Evolutionary conservation across 2,329 filamentous ascomycete species (phyloP), one percentile per base, ranked within the genome.

Genomic region (Aspergillus fructus): DNA sequence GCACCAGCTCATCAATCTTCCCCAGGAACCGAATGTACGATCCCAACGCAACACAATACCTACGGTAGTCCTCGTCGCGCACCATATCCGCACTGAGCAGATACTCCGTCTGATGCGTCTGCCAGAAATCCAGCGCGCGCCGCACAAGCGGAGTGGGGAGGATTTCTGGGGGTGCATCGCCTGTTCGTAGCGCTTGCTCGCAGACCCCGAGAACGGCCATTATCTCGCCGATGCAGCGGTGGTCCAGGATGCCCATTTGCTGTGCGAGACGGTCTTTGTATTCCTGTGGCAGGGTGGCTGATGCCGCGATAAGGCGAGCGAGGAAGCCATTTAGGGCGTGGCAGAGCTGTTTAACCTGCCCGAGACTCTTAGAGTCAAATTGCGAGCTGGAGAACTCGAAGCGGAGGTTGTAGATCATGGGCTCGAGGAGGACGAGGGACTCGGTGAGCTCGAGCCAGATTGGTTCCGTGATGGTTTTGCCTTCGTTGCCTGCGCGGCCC

Each of bases 141-240:
- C 73, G 70, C 1, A 81, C 63, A 21, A 83, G 61, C 2, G 81
- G 81, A 1, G 77, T 75, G 0, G 81, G 81, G 0, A 83, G 61
- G 3, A 79, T 68, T 51, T 80, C 77, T 0, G 81, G 81, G 0
- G 81, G 62, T 0, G 81, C 72, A n/a, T 76, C 74, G 0, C 78
- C 80, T 0, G 78, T 81, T 19, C 77, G 74, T 13, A 83, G 64
- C 2, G 78, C 68, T 49, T 81, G 79, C 49, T 81, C 78, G 6
- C 80, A 64, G 3, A 82, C 73, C 1, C 68, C 70, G 1, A 83
- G 63, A 2, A 82, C 78, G 1, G 78, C 78, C 81, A 83, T 83
- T 50, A 81, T 61, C 27, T 82, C 80, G 3, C 77, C 79, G 9
- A 83, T 76, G n/a, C 69, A 70, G 1, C 70, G 67, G 15, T 81